A percentile compares a stretch with the other conserved stretches of the same genome.
Evolutionary conservation across 768 basidiomycete species (phyloP).

Genomic region (Rhodotorula diobovata): DNA sequence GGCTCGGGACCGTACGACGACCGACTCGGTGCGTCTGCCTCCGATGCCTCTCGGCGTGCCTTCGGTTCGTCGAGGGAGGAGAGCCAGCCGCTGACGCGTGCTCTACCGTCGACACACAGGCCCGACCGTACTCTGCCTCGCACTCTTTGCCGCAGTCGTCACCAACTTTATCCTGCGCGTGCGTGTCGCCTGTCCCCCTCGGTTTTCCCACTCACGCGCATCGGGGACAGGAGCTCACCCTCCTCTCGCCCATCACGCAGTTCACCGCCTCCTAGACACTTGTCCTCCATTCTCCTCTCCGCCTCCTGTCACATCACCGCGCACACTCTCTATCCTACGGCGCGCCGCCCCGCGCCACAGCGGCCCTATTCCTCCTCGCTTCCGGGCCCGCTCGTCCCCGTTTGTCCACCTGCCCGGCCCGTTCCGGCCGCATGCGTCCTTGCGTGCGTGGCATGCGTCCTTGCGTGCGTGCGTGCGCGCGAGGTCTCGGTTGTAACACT

Average conservation of each 20-base stretch:
- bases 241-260: background rate
- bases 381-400: too few species aligned
- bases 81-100: background rate
- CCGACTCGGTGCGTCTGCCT: constrained; percentile 58
- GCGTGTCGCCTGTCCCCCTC: background rate
- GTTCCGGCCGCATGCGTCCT: too few species aligned
- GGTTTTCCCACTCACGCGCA: background rate
- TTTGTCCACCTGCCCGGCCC: too few species aligned
- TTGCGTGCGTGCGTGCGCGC: too few species aligned
- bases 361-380: too few species aligned
- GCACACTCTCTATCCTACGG: background rate
- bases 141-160: constrained; percentile 62
- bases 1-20: constrained; percentile 96
- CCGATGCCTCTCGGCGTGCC: constrained; percentile 5
- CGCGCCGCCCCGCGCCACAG: too few species aligned
- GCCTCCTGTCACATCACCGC: background rate
- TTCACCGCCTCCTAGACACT: background rate
- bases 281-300: background rate
- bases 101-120: constrained; percentile 49
- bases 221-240: too few species aligned
- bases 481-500: too few species aligned
- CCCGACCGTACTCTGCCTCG: constrained; percentile 63
- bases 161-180: constrained; percentile 37
- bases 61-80: too few species aligned
- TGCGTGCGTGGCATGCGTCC: too few species aligned